Conservation (phyloP, 768 basidiomycete genomes). For the Floccularia luteovirens region DNA sequence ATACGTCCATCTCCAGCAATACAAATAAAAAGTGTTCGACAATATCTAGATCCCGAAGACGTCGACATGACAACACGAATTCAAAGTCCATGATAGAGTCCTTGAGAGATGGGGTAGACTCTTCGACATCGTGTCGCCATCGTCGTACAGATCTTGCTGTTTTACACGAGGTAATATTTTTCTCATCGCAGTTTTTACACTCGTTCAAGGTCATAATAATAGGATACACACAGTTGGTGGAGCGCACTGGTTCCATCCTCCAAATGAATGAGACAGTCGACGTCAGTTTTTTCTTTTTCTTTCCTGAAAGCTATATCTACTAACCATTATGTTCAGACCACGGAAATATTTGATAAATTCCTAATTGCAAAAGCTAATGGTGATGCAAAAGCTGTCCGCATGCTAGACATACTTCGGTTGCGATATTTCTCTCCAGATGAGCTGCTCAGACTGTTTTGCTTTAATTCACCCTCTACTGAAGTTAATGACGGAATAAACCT, state of each 20-base stretch:
- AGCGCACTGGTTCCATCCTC: conserved; percentile 71
- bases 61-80: conserved; percentile 16
- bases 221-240: conserved; percentile 75
- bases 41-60: too few relatives aligned
- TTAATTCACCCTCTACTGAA: conserved; percentile 24
- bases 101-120: conserved; percentile 70
- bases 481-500: conserved; percentile 1
- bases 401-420: conserved; percentile 50
- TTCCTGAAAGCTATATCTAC: not conserved
- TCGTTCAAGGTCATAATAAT: not conserved
- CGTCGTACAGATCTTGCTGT: conserved; percentile 59
- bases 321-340: conserved; percentile 38
- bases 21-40: too few relatives aligned
- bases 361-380: conserved; percentile 31
- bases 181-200: conserved; percentile 3
- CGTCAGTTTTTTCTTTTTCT: conserved; percentile 26
- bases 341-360: conserved; percentile 48
- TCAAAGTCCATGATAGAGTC: conserved; percentile 50
- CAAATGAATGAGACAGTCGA: conserved; percentile 64
- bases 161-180: conserved; percentile 63
- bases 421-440: conserved; percentile 75
- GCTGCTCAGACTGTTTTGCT: conserved; percentile 60
- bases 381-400: conserved; percentile 36
- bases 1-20: too few relatives aligned
- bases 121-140: conserved; percentile 73